These are phyloP conservation scores for Umbelopsis ramanniana DNA, from an alignment of 192 early-diverging fungal species.

Conservation along the genomic window DNA sequence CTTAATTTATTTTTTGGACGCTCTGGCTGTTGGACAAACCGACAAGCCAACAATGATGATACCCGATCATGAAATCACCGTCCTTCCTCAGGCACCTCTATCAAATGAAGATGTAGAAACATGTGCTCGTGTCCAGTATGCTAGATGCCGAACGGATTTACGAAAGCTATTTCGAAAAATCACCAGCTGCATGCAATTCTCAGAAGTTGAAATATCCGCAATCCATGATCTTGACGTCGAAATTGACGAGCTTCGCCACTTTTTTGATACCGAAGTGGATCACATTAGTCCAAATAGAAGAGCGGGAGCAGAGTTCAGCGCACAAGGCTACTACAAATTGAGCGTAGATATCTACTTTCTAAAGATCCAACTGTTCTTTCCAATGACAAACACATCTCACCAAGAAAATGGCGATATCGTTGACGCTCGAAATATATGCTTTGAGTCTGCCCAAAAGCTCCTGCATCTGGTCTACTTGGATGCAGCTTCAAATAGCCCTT, in stretches of 20 bases:
- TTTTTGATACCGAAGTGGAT: slow-evolving; percentile 10
- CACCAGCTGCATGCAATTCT: neutral
- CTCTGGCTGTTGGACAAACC: slow-evolving; percentile 9
- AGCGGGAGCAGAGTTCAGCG: slow-evolving; percentile 5
- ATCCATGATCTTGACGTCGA: neutral
- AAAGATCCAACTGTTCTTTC: slow-evolving; percentile 25
- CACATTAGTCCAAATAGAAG: slow-evolving; percentile 4
- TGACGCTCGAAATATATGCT: slow-evolving; percentile 3
- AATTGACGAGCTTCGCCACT: slow-evolving; percentile 2
- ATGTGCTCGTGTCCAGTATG: slow-evolving; percentile 27
- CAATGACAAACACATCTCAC: neutral
- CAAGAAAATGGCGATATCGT: neutral
- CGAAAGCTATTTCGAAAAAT: slow-evolving; percentile 12
- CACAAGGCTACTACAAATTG: slow-evolving; percentile 24
- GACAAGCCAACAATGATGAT: slow-evolving; percentile 23
- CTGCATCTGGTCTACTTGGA: neutral
- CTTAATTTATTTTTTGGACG: slow-evolving; percentile 22
- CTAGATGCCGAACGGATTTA: slow-evolving; percentile 9
- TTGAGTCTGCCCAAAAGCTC: neutral
- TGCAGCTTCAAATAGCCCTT: slow-evolving; percentile 16
- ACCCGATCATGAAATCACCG: slow-evolving; percentile 5
- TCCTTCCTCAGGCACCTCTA: slow-evolving; percentile 20
- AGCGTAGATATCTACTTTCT: slow-evolving; percentile 11
- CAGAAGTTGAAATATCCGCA: slow-evolving; percentile 10
- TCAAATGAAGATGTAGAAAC: slow-evolving; percentile 18